Conservation (phyloP, 345 rosid genomes). For the Psidium friedrichsthalianum region DNA sequence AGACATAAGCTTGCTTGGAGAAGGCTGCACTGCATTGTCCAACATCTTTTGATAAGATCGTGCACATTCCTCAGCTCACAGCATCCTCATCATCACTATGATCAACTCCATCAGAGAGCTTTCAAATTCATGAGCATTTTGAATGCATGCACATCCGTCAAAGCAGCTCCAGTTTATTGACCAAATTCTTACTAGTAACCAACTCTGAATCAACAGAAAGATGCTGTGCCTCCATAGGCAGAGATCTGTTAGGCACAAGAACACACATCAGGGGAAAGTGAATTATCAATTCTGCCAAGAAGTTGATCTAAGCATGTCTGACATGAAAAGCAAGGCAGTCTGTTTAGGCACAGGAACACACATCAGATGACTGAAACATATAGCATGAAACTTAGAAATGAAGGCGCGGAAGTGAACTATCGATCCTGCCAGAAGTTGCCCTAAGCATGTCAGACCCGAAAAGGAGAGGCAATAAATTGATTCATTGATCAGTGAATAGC, state of each 20-base stretch:
- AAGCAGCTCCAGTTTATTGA: not conserved
- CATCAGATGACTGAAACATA: not conserved
- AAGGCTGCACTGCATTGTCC: not conserved
- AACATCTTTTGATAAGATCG: constrained; percentile 2
- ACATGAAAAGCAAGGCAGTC: not conserved
- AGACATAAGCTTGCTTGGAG: not conserved
- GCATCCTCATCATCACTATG: constrained; percentile 20
- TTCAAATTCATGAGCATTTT: not conserved
- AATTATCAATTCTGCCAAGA: not conserved
- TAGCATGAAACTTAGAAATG: not conserved
- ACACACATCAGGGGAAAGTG: not conserved
- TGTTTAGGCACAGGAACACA: not conserved
- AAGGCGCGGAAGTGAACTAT: not conserved
- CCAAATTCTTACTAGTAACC: not conserved
- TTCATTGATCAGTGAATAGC: not conserved
- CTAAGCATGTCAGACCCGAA: not conserved
- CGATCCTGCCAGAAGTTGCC: not conserved
- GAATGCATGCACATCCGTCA: not conserved
- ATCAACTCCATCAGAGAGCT: constrained; percentile 22
- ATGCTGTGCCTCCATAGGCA: not conserved
- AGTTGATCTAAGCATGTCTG: not conserved
- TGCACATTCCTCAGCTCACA: constrained; percentile 11
- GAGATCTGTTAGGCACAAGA: not conserved
- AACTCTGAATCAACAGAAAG: not conserved
- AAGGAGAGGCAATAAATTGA: not conserved